A percentile compares a stretch with the other conserved stretches of the same genome.
These are phyloP conservation scores for Nidula microcarpa DNA, from an alignment of 768 basidiomycete genomes.

Conservation along the genomic window DNA sequence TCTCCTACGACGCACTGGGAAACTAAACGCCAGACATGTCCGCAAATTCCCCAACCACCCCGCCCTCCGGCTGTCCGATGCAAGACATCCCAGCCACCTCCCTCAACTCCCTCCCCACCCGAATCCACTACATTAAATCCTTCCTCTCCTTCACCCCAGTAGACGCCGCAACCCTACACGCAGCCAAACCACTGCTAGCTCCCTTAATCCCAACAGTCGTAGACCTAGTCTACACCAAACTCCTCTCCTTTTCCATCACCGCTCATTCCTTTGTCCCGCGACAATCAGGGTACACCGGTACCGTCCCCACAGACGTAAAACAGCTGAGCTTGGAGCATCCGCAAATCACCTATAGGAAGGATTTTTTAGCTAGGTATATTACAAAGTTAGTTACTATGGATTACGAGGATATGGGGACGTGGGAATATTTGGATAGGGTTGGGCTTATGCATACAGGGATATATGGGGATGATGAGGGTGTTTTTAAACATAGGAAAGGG, in stretches of 20 bases:
- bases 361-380: slow-evolving; percentile 28
- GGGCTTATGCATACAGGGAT: slow-evolving; percentile 48
- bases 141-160: slow-evolving; percentile 40
- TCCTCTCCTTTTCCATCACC: slow-evolving; percentile 40
- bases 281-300: slow-evolving; percentile 38
- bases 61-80: slow-evolving; percentile 13
- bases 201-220: slow-evolving; percentile 40
- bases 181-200: slow-evolving; percentile 35
- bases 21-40: too few species aligned
- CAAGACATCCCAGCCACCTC: slow-evolving; percentile 18
- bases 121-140: slow-evolving; percentile 39
- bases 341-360: slow-evolving; percentile 45
- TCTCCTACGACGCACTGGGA: too few species aligned
- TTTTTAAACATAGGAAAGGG: slow-evolving; percentile 9
- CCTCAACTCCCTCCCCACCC: slow-evolving; percentile 26
- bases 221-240: slow-evolving; percentile 42
- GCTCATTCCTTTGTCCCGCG: slow-evolving; percentile 30
- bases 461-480: slow-evolving; percentile 14
- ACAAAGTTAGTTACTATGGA: slow-evolving; percentile 39
- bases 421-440: slow-evolving; percentile 46
- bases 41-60: too few species aligned
- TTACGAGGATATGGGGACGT: slow-evolving; percentile 35
- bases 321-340: slow-evolving; percentile 39
- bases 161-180: slow-evolving; percentile 37
- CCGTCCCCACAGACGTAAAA: slow-evolving; percentile 28